A percentile compares a stretch with the other conserved stretches of the same genome.
Conservation (phyloP, 352 stramenopile species). For the Pythium brachiatum region DNA sequence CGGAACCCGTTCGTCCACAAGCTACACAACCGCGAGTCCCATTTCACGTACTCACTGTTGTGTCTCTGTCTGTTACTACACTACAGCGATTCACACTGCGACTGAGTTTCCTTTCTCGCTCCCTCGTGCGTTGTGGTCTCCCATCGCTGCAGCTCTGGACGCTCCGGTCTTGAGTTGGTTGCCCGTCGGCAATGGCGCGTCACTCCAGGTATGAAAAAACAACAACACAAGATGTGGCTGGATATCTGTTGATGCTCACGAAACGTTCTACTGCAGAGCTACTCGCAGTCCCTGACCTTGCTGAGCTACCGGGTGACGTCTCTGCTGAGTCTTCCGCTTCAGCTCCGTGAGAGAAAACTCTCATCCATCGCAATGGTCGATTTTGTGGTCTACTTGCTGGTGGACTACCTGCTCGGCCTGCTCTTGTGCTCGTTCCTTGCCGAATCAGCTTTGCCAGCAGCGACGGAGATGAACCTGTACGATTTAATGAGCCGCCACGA, state of each 20-base stretch:
- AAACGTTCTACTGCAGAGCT: background rate
- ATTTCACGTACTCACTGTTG: too few species aligned
- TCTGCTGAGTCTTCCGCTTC: slow-evolving; percentile 1
- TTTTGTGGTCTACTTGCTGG: slow-evolving; percentile 6
- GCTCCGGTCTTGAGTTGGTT: slow-evolving; percentile 5
- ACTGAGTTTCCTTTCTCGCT: slow-evolving; percentile 2
- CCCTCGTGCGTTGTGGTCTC: background rate
- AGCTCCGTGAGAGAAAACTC: background rate
- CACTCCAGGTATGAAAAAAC: slow-evolving; percentile 10
- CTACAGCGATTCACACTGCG: too few species aligned
- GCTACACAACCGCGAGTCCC: too few species aligned
- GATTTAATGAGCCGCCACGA: background rate
- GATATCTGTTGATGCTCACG: too few species aligned
- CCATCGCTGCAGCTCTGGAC: background rate
- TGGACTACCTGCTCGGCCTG: slow-evolving; percentile 22
- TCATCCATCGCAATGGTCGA: background rate
- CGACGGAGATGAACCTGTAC: slow-evolving; percentile 4
- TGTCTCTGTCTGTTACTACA: too few species aligned
- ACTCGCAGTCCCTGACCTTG: slow-evolving; percentile 17
- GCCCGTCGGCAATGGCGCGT: background rate
- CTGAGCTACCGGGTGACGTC: slow-evolving; percentile 3
- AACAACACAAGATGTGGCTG: too few species aligned
- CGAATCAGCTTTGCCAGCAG: slow-evolving; percentile 8
- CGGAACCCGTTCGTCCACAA: too few species aligned
- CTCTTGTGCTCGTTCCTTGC: slow-evolving; percentile 16